Conservation (phyloP, 371 early-diverging fungal species). For the Rhizopus arrhizus region DNA sequence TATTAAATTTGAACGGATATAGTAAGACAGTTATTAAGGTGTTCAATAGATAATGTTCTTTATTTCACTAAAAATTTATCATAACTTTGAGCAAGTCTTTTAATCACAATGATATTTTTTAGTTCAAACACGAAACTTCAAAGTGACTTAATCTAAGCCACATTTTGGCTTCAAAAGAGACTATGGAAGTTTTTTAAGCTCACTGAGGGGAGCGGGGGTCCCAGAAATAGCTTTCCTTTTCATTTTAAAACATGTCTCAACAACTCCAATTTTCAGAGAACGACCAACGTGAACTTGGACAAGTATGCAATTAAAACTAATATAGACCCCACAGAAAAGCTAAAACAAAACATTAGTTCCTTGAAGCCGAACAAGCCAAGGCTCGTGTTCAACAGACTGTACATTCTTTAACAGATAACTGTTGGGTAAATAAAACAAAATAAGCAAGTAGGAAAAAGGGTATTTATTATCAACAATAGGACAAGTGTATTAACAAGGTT, state of each 20-base stretch:
- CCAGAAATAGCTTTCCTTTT: neutral
- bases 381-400: constrained; percentile 70
- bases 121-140: too few species aligned
- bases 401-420: constrained; percentile 72
- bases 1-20: too few species aligned
- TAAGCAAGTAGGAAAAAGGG: neutral
- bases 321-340: neutral
- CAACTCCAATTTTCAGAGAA: constrained; percentile 50
- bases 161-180: neutral
- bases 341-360: constrained; percentile 38
- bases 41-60: too few species aligned
- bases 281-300: constrained; percentile 65
- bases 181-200: neutral
- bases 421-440: constrained; percentile 53
- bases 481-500: constrained; percentile 75
- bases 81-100: too few species aligned
- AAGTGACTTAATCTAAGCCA: neutral
- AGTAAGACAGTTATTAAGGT: too few species aligned
- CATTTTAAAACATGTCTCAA: constrained; percentile 26
- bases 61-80: too few species aligned
- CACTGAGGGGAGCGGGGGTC: constrained; percentile 5
- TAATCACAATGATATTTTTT: too few species aligned
- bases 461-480: constrained; percentile 24
- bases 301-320: constrained; percentile 15
- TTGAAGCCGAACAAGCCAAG: constrained; percentile 75